Evolutionary conservation across 768 basidiomycete genomes (phyloP).

Genomic region (Leccinum fibrillosum): DNA sequence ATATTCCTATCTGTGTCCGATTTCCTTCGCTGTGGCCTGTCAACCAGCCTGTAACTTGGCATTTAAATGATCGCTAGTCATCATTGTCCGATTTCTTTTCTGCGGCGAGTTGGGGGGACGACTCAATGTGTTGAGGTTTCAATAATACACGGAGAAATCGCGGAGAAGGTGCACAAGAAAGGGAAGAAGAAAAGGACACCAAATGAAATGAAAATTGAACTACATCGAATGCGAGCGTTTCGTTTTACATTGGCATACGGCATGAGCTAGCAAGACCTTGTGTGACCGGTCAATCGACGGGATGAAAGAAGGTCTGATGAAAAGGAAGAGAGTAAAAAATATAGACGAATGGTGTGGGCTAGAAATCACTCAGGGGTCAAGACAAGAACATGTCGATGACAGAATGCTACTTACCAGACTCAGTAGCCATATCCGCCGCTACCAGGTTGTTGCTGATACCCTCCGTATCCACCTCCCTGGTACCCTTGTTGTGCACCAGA

Average conservation of each 20-base stretch:
- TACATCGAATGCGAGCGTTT: constrained; percentile 5
- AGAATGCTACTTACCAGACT: constrained; percentile 1
- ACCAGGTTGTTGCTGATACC: constrained; percentile 25
- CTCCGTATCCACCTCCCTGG: constrained; percentile 23
- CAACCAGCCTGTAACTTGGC: not conserved
- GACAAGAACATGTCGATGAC: not conserved
- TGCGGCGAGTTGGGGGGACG: not conserved
- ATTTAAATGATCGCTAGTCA: not conserved
- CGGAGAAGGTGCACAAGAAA: not conserved
- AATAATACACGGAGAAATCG: constrained; percentile 10
- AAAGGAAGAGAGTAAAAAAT: not conserved
- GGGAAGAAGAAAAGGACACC: not conserved
- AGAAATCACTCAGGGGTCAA: not conserved
- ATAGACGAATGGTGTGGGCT: not conserved
- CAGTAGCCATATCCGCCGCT: constrained; percentile 31
- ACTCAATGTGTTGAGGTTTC: not conserved
- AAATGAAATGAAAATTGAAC: not conserved
- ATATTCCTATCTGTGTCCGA: not conserved
- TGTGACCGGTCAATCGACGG: not conserved
- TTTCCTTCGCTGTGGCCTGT: not conserved
- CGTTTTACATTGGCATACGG: constrained; percentile 20
- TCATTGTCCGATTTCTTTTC: not conserved
- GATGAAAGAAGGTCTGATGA: constrained; percentile 1
- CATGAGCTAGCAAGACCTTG: constrained; percentile 10
- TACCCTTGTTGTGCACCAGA: constrained; percentile 18